Evolutionary conservation across 768 basidiomycete species (phyloP).

Genomic region (Tremella mesenterica): DNA sequence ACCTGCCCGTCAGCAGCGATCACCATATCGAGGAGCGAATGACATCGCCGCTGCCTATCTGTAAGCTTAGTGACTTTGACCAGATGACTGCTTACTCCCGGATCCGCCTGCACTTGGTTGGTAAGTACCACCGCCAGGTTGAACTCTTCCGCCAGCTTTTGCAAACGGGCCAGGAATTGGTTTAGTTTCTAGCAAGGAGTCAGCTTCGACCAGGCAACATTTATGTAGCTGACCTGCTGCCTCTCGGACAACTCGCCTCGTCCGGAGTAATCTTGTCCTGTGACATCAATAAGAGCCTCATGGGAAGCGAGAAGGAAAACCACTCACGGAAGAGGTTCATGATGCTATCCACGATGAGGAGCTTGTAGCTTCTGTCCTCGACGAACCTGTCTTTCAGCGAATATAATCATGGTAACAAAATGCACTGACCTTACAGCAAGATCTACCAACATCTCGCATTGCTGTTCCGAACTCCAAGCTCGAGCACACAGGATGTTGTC

Average conservation of each 20-base stretch:
- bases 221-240: constrained; percentile 61
- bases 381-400: constrained; percentile 23
- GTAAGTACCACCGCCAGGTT: constrained; percentile 75
- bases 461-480: constrained; percentile 31
- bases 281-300: background rate
- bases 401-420: background rate
- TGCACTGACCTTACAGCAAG: constrained; percentile 36
- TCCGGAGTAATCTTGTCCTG: constrained; percentile 73
- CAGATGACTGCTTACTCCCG: constrained; percentile 58
- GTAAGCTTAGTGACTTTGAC: background rate
- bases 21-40: background rate
- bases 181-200: constrained; percentile 54
- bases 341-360: constrained; percentile 85
- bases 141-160: constrained; percentile 71
- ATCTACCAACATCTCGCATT: constrained; percentile 41
- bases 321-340: constrained; percentile 79
- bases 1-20: constrained; percentile 41
- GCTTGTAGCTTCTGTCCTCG: constrained; percentile 38
- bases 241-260: constrained; percentile 88
- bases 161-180: constrained; percentile 80
- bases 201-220: constrained; percentile 6
- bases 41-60: constrained; percentile 40
- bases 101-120: constrained; percentile 83
- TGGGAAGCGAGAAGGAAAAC: background rate
- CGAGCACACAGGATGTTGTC: constrained; percentile 87